These are phyloP conservation scores for Fusarium verrucosum DNA, from an alignment of 2,329 filamentous ascomycete genomes.

Conservation along the genomic window DNA sequence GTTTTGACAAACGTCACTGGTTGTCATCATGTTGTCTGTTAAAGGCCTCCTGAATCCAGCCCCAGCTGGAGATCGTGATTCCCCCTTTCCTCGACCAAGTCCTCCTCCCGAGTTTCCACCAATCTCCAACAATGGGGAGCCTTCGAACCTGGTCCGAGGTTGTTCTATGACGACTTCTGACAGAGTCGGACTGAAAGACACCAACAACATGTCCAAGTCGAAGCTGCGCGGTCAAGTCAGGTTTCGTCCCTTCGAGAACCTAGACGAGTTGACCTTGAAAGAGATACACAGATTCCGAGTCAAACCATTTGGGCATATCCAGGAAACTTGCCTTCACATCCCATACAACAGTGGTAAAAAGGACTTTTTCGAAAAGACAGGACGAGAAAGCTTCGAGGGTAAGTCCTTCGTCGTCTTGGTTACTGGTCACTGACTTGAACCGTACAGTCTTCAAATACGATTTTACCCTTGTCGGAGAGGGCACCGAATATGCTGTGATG, in stretches of 20 bases:
- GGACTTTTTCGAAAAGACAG: conserved; percentile 84
- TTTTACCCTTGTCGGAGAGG: conserved; percentile 75
- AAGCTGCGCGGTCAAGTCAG: conserved; percentile 73
- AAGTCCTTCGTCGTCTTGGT: conserved; percentile 36
- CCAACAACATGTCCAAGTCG: conserved; percentile 58
- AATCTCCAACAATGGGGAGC: conserved; percentile 14
- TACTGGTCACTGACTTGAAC: conserved; percentile 26
- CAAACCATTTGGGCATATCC: conserved; percentile 70
- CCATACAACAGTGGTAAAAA: conserved; percentile 97
- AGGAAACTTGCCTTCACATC: conserved; percentile 75
- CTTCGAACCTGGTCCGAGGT: conserved; percentile 9
- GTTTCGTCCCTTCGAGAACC: conserved; percentile 76
- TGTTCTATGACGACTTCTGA: conserved; percentile 22
- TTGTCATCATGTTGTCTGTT: conserved; percentile 67
- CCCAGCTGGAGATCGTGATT: conserved; percentile 54
- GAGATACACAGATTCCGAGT: conserved; percentile 73
- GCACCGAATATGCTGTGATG: conserved; percentile 79
- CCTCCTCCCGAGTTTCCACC: conserved; percentile 41
- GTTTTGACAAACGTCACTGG: conserved; percentile 28
- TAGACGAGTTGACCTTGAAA: conserved; percentile 64
- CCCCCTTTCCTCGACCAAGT: conserved; percentile 51
- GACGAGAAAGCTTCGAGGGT: conserved; percentile 90
- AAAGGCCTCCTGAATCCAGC: conserved; percentile 73
- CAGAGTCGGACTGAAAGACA: conserved; percentile 57
- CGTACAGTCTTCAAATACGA: conserved; percentile 63